Evolutionary conservation across 495 filamentous ascomycete species (phyloP).

Genomic region (Lasiosphaeria hispida): DNA sequence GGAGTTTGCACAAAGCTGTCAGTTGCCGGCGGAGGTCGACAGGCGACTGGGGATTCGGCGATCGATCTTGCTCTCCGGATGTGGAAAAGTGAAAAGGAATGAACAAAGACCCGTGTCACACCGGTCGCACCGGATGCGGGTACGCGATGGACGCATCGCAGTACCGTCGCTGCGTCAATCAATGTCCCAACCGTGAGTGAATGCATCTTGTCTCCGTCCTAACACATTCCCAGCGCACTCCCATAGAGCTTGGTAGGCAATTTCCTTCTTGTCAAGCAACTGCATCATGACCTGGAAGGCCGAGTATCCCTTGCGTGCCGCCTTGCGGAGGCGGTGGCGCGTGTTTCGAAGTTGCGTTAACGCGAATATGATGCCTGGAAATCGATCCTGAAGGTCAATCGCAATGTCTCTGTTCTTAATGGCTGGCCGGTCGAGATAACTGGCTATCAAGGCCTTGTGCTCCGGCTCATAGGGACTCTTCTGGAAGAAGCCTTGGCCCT

Average conservation of each 20-base stretch:
- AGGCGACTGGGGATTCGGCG: too few species aligned
- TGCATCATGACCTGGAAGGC: not conserved
- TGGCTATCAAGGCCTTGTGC: not conserved
- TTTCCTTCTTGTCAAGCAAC: not conserved
- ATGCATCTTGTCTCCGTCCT: too few species aligned
- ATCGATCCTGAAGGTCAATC: not conserved
- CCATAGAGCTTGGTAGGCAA: not conserved
- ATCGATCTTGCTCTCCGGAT: too few species aligned
- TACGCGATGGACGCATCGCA: too few species aligned
- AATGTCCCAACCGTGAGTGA: too few species aligned
- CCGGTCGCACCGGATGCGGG: too few species aligned
- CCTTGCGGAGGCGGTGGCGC: not conserved
- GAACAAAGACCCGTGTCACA: too few species aligned
- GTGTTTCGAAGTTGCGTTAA: not conserved
- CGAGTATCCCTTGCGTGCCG: not conserved
- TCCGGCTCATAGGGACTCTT: not conserved
- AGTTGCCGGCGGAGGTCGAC: too few species aligned
- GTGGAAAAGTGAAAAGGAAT: too few species aligned
- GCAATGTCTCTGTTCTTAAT: not conserved
- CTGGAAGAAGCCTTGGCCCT: not conserved
- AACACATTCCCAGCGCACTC: too few species aligned
- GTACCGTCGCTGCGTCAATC: too few species aligned
- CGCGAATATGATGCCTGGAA: slow-evolving; percentile 4
- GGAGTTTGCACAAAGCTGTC: too few species aligned
- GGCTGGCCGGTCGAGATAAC: not conserved